A percentile compares a stretch with the other conserved stretches of the same genome.
Evolutionary conservation across 495 filamentous ascomycete genomes (phyloP).

Genomic region (Penicillium flavigenum): DNA sequence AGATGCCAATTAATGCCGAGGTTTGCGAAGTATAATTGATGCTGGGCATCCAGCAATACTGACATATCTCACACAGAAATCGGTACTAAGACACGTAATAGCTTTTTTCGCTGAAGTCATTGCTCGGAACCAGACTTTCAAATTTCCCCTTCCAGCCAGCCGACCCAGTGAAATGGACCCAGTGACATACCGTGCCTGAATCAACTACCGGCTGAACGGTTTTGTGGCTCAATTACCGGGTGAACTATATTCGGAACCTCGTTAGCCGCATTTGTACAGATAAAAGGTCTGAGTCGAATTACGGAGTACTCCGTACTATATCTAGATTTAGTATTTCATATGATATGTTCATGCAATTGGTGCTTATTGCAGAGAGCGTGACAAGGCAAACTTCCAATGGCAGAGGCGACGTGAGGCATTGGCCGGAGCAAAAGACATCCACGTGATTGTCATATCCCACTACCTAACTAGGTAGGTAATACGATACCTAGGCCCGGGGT

Average conservation of each 20-base stretch:
- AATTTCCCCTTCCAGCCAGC: too few relatives aligned
- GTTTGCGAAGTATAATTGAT: neutral
- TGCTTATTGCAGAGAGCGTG: neutral
- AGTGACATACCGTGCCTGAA: too few relatives aligned
- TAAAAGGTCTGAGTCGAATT: neutral
- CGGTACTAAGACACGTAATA: neutral
- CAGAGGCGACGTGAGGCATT: neutral
- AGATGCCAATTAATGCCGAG: constrained; percentile 1
- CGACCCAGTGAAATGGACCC: too few relatives aligned
- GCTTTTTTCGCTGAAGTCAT: neutral
- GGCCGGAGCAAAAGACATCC: too few relatives aligned
- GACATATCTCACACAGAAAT: neutral
- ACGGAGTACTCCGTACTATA: neutral
- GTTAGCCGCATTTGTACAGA: neutral
- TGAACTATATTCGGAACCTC: neutral
- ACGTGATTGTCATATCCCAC: too few relatives aligned
- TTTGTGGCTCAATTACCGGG: neutral
- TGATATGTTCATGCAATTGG: neutral
- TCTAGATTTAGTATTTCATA: neutral
- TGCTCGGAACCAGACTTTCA: neutral
- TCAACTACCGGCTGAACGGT: neutral
- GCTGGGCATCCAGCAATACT: neutral
- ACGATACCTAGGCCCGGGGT: too few relatives aligned
- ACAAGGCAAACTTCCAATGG: neutral
- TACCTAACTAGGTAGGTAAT: too few relatives aligned